Evolutionary conservation across 2,329 filamentous ascomycete species (phyloP).

Genomic region (Westerdykella sp.): DNA sequence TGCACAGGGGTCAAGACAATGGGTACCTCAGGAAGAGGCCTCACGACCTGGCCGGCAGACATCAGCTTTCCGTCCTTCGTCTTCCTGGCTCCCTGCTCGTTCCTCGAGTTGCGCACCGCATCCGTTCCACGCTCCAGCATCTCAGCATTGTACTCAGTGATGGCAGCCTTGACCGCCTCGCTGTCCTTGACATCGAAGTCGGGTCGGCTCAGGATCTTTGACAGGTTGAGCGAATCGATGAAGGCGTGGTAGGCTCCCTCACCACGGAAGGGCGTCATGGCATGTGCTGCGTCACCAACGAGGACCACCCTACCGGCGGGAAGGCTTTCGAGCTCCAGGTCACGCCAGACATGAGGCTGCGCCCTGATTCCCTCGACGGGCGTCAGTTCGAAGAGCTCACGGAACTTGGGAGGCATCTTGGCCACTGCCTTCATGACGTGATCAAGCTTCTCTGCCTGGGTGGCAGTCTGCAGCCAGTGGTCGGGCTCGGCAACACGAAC

Average conservation of each 20-base stretch:
- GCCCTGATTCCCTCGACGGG: neutral
- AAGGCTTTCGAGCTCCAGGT: constrained; percentile 4
- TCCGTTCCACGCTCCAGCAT: constrained; percentile 2
- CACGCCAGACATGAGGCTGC: constrained; percentile 6
- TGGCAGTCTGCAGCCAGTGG: constrained; percentile 8
- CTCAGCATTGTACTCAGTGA: constrained; percentile 2
- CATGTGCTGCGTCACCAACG: constrained; percentile 4
- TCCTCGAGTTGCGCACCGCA: constrained; percentile 4
- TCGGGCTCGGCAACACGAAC: constrained; percentile 1
- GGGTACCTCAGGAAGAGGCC: no score
- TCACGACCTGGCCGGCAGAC: no score
- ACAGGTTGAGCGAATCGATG: constrained; percentile 1
- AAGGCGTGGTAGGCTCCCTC: constrained; percentile 5
- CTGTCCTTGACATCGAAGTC: neutral
- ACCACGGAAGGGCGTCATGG: constrained; percentile 4
- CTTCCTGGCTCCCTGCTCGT: no score
- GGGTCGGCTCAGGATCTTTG: neutral
- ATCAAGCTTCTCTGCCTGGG: constrained; percentile 7
- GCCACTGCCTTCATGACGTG: constrained; percentile 1
- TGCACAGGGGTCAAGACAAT: no score
- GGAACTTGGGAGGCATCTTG: constrained; percentile 3
- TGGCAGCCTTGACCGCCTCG: neutral
- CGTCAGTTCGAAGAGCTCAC: constrained; percentile 7
- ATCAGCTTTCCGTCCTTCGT: no score
- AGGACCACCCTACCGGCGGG: constrained; percentile 2